Conservation (phyloP, 768 basidiomycete species). For the Sarcomyxa edulis region DNA sequence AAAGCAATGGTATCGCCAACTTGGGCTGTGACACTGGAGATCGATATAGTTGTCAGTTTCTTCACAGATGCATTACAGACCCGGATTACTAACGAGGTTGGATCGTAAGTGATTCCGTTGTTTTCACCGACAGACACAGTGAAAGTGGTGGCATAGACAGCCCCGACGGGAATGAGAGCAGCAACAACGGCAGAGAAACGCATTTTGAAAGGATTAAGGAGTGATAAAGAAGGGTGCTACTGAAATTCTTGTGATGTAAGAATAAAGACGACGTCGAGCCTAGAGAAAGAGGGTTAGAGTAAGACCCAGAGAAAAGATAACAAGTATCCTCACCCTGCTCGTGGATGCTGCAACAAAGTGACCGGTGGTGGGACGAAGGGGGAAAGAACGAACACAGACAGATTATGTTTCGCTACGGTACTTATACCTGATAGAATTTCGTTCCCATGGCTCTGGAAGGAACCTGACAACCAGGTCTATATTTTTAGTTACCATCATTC, state of each 20-base stretch:
- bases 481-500: too few relatives aligned
- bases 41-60: background rate
- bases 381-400: background rate
- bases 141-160: constrained; percentile 30
- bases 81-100: constrained; percentile 1
- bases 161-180: constrained; percentile 35
- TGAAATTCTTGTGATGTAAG: too few relatives aligned
- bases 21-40: constrained; percentile 13
- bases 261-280: constrained; percentile 30
- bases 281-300: constrained; percentile 11
- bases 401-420: too few relatives aligned
- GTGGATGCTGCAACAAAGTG: constrained; percentile 28
- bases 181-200: constrained; percentile 39
- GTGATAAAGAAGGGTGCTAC: constrained; percentile 19
- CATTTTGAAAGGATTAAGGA: constrained; percentile 36
- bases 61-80: too few relatives aligned
- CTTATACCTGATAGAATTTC: too few relatives aligned
- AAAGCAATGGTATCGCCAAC: constrained; percentile 11
- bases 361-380: too few relatives aligned
- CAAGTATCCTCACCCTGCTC: constrained; percentile 38
- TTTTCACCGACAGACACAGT: constrained; percentile 38
- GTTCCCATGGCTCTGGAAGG: too few relatives aligned
- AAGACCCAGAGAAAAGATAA: background rate
- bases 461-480: too few relatives aligned
- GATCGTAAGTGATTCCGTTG: constrained; percentile 12